Base-by-base conservation (phyloP, 108 stramenopile species). In the Cyclotella distinguenda region DNA sequence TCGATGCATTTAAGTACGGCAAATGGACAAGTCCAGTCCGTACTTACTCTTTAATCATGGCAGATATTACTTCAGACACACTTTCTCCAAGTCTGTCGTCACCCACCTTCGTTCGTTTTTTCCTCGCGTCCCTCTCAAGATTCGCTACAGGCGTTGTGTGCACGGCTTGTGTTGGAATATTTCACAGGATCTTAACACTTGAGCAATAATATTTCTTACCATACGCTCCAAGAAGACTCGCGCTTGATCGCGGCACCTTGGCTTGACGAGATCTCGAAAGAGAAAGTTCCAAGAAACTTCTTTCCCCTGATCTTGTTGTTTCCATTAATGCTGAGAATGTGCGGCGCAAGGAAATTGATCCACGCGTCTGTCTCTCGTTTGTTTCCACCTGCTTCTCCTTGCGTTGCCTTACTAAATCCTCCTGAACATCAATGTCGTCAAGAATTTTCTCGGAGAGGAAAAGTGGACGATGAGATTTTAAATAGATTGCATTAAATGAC, bases 191-290 rank as follows among this genome's bases (percentile, higher is more conserved):
- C n/a, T n/a, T n/a, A n/a, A n/a, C n/a, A n/a, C n/a, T n/a, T n/a
- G n/a, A n/a, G n/a, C n/a, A n/a, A 38, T 38, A 38, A 10, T 10
- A 38, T 8, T 8, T 38, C 38, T 38, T 38, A 38, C 38, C 58
- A 60, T 87, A 87, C 15, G 85, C 84, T 18, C 85, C 85, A 42
- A 85, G 40, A 8, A 91, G 68, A 31, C 66, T 68, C 32, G 66
- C 67, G 50, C 60, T 62, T 4, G 74, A 76, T 51, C 74, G 43
- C 16, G 74, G 33, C 13, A 51, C 54, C 27, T 58, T 76, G 4
- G 74, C 74, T 57, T 76, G 39, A 1, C 74, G 66, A 25, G 74
- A 76, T 34, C 74, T 62, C 13, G 74, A 76, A 3, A 76, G 25
- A n/a, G 74, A 76, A 15, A 76, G 62, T 35, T 76, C 74, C 42